Conservation (phyloP, 257 asterid species). For the Solanum pimpinellifolium region DNA sequence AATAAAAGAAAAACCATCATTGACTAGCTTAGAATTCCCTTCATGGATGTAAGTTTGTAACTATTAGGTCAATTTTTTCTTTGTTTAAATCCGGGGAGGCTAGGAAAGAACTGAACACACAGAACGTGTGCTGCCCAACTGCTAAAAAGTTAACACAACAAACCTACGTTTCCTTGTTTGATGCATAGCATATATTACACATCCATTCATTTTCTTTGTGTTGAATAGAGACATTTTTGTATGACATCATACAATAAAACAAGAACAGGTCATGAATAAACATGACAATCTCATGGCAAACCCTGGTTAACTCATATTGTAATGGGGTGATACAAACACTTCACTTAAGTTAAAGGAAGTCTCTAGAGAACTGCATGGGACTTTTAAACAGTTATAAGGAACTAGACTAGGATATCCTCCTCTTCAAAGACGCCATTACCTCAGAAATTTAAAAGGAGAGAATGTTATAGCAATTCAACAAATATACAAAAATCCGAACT, state of each 20-base stretch:
- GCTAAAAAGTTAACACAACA: background rate
- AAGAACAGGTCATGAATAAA: background rate
- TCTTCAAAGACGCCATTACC: background rate
- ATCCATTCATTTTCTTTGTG: background rate
- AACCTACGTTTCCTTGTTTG: background rate
- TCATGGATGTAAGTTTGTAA: background rate
- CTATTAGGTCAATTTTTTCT: background rate
- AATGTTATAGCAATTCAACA: background rate
- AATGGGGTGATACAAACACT: background rate
- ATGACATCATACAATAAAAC: background rate
- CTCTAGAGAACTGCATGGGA: background rate
- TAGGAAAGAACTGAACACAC: background rate
- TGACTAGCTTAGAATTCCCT: background rate
- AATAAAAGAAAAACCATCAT: background rate
- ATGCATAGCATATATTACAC: background rate
- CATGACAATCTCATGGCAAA: background rate
- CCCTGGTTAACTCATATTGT: background rate
- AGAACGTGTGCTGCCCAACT: background rate
- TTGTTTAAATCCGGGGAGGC: background rate
- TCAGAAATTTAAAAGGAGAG: background rate
- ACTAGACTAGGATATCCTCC: background rate
- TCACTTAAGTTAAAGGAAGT: background rate
- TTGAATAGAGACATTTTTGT: background rate
- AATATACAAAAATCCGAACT: background rate
- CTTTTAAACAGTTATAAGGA: background rate